These are phyloP conservation scores for Chimonanthus salicifolius DNA, from an alignment of 164 flowering plant genomes.

Conservation along the genomic window DNA sequence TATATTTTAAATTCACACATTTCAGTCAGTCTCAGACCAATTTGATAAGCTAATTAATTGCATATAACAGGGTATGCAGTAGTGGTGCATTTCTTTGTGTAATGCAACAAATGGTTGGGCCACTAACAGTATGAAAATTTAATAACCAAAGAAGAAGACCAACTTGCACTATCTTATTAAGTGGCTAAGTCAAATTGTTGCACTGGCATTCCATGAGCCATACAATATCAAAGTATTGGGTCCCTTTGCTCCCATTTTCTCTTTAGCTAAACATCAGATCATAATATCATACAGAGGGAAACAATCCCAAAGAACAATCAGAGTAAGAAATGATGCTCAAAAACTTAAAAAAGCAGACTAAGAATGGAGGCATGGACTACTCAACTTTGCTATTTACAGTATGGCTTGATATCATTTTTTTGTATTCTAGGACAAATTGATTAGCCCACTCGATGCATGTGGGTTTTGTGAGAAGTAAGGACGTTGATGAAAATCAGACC, in stretches of 20 bases:
- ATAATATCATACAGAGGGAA: not conserved
- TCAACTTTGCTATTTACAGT: not conserved
- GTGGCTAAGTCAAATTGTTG: not conserved
- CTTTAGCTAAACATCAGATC: not conserved
- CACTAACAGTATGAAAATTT: not conserved
- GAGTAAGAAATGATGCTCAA: not conserved
- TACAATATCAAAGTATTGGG: not conserved
- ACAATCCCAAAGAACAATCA: not conserved
- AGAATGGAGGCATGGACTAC: not conserved
- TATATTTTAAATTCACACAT: no score
- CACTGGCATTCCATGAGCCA: not conserved
- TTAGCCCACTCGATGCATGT: no score
- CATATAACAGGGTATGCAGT: no score
- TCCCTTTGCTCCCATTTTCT: not conserved
- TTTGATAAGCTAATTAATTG: no score
- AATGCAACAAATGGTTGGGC: not conserved
- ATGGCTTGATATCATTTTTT: not conserved
- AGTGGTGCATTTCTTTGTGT: not conserved
- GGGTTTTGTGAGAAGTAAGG: not conserved
- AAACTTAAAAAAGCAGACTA: no score
- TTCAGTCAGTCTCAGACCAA: no score
- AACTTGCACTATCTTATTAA: not conserved
- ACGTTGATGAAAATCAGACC: constrained; percentile 6
- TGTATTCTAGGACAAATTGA: not conserved
- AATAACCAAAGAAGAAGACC: not conserved